phyloP scores from a whole-genome alignment of 179 eudicot species.

The Silene coronaria region DNA sequence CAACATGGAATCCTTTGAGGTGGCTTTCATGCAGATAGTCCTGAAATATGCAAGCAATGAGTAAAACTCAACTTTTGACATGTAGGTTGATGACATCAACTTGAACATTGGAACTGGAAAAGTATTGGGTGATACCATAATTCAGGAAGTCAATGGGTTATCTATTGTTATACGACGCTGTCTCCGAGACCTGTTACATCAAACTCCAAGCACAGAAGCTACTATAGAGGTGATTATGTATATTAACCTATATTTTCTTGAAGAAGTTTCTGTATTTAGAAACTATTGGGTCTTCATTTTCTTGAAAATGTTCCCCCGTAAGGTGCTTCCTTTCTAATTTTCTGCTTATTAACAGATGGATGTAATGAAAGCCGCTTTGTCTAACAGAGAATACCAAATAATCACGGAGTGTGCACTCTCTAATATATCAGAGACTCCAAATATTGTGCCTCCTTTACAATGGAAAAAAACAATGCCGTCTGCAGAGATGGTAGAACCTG shows the following conservation, averaged over 20 bases:
- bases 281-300: neutral
- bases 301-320: neutral
- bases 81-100: conserved; percentile 88
- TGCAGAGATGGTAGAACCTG: conserved; percentile 33
- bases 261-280: neutral
- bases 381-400: conserved; percentile 83
- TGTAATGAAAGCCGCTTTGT: conserved; percentile 73
- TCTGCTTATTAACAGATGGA: conserved; percentile 50
- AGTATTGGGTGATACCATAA: conserved; percentile 74
- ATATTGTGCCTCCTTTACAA: conserved; percentile 48
- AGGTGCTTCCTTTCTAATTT: conserved; percentile 14
- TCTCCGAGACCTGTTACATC: conserved; percentile 87
- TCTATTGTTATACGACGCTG: conserved; percentile 64
- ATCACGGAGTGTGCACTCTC: conserved; percentile 86
- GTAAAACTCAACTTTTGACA: conserved; percentile 5
- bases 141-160: conserved; percentile 81
- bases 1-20: neutral
- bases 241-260: neutral
- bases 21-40: neutral
- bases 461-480: conserved; percentile 31
- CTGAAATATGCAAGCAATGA: neutral
- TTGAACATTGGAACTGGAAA: conserved; percentile 72
- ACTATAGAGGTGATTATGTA: conserved; percentile 49
- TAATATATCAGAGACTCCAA: conserved; percentile 80
- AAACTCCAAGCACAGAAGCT: conserved; percentile 63